phyloP scores from a whole-genome alignment of 306 rosid genomes.

The Vigna hirtella region DNA sequence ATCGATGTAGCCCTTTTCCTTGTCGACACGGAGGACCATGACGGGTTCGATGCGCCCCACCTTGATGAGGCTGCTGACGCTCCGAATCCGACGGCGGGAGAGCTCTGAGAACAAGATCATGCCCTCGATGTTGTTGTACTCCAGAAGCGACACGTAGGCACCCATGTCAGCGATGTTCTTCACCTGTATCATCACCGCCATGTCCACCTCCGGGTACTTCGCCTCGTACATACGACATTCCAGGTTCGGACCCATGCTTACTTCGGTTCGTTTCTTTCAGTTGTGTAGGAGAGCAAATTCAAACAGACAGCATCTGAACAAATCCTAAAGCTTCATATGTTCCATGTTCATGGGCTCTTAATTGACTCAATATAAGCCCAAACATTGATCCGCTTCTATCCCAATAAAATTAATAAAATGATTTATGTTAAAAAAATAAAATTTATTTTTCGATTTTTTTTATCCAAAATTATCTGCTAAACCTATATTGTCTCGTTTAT shows the following conservation, averaged over 20 bases:
- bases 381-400: not conserved
- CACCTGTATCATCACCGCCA: constrained; percentile 98
- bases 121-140: constrained; percentile 97
- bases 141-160: constrained; percentile 93
- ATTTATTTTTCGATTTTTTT: too few relatives aligned
- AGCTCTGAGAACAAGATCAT: constrained; percentile 97
- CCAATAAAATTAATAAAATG: too few relatives aligned
- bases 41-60: constrained; percentile 97
- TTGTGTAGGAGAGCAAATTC: too few relatives aligned
- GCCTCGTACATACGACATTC: constrained; percentile 98
- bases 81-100: constrained; percentile 96
- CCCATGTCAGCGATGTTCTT: constrained; percentile 99
- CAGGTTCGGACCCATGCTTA: constrained; percentile 58
- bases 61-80: constrained; percentile 85
- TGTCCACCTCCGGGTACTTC: constrained; percentile 92
- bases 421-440: too few relatives aligned
- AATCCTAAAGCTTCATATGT: too few relatives aligned
- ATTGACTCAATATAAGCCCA: not conserved
- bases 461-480: too few relatives aligned
- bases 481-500: too few relatives aligned
- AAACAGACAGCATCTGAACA: too few relatives aligned
- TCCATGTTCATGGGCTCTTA: not conserved
- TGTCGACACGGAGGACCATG: constrained; percentile 94
- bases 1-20: constrained; percentile 96
- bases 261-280: not conserved